Percentiles rank a stretch among this genome's conserved stretches.
These are phyloP conservation scores for Protomyces gravidus DNA, from an alignment of 1,139 yeast species.

Conservation along the genomic window DNA sequence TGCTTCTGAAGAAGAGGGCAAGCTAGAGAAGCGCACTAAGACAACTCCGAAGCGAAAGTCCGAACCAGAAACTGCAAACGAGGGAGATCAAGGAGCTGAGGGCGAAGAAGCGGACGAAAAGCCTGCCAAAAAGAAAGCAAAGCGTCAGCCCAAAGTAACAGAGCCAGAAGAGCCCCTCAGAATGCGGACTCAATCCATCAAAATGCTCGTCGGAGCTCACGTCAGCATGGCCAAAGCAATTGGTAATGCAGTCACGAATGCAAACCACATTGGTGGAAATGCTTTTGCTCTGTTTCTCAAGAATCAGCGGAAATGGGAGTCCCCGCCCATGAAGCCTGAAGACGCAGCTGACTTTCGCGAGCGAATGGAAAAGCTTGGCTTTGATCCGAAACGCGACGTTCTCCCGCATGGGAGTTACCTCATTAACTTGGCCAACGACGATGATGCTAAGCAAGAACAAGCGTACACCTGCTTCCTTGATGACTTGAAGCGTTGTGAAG, in stretches of 20 bases:
- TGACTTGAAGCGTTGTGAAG: slow-evolving; percentile 82
- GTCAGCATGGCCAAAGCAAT: slow-evolving; percentile 49
- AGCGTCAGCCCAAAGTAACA: slow-evolving; percentile 6
- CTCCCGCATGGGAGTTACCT: slow-evolving; percentile 94
- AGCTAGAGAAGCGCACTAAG: not conserved
- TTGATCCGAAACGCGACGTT: slow-evolving; percentile 64
- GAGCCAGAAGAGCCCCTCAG: slow-evolving; percentile 17
- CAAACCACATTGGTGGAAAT: slow-evolving; percentile 67
- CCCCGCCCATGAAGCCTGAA: slow-evolving; percentile 66
- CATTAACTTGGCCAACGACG: slow-evolving; percentile 89
- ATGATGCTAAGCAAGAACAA: slow-evolving; percentile 66
- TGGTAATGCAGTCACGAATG: slow-evolving; percentile 69
- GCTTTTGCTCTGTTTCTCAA: slow-evolving; percentile 87
- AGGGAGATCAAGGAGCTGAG: not conserved
- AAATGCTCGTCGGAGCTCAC: slow-evolving; percentile 62
- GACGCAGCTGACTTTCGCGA: slow-evolving; percentile 63
- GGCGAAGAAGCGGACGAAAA: not conserved
- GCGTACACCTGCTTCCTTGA: slow-evolving; percentile 78
- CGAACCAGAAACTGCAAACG: not conserved
- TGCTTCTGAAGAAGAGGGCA: not conserved
- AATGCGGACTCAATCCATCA: slow-evolving; percentile 17
- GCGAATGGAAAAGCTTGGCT: slow-evolving; percentile 58
- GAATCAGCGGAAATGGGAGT: slow-evolving; percentile 86
- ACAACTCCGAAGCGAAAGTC: not conserved
- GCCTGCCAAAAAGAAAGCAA: not conserved